A percentile compares a stretch with the other conserved stretches of the same genome.
Evolutionary conservation across 192 early-diverging fungal species (phyloP).

Genomic region (Gonapodya prolifera): DNA sequence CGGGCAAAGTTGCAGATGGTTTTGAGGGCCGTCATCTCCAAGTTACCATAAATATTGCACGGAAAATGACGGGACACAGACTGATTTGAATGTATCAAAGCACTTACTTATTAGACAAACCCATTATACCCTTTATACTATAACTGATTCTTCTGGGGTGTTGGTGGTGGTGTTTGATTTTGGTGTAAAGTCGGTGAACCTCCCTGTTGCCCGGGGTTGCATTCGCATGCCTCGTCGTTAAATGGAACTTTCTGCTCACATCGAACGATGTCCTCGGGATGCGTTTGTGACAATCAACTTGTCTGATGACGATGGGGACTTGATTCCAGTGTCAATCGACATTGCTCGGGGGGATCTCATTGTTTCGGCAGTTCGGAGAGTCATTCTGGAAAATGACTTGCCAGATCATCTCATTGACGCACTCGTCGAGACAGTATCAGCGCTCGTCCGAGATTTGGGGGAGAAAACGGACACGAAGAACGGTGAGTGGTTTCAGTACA

Average conservation of each 20-base stretch:
- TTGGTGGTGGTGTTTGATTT: too few species aligned
- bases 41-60: slow-evolving; percentile 1
- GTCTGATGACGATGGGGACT: background rate
- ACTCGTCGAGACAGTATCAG: background rate
- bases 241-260: background rate
- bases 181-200: too few species aligned
- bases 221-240: background rate
- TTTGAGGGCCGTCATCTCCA: background rate
- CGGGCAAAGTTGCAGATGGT: background rate
- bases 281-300: background rate
- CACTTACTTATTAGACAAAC: too few species aligned
- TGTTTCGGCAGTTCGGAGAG: background rate
- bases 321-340: background rate
- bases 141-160: too few species aligned
- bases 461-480: background rate
- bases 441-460: background rate
- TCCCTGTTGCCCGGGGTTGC: too few species aligned
- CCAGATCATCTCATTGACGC: background rate
- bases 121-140: too few species aligned
- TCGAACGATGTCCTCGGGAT: background rate
- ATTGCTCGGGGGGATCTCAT: background rate
- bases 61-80: background rate
- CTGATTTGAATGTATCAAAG: slow-evolving; percentile 1
- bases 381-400: background rate
- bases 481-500: background rate